Conservation (phyloP, 495 filamentous ascomycete species). For the Penicillium mononematosum region DNA sequence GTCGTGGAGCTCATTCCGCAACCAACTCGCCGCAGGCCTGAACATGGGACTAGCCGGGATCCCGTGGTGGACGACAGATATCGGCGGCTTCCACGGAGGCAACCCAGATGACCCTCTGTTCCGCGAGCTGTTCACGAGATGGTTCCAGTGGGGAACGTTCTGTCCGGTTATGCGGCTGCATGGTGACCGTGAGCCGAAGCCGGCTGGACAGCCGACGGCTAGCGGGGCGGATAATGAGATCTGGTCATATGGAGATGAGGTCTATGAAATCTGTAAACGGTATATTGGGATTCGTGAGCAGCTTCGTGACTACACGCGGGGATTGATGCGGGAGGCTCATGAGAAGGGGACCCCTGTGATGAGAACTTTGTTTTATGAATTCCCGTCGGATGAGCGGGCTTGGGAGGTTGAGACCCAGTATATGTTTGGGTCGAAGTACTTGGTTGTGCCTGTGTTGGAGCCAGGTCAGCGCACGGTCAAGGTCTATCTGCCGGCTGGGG, state of each 20-base stretch:
- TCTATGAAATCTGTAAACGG: conserved; percentile 55
- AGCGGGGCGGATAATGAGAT: conserved; percentile 55
- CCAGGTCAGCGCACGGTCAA: conserved; percentile 39
- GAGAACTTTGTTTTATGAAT: conserved; percentile 56
- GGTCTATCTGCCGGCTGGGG: conserved; percentile 49
- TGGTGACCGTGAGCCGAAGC: conserved; percentile 56
- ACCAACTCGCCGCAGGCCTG: conserved; percentile 56
- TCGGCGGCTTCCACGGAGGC: conserved; percentile 60
- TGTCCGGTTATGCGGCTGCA: conserved; percentile 61
- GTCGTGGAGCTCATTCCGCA: conserved; percentile 53
- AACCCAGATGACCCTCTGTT: conserved; percentile 52
- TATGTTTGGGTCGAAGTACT: conserved; percentile 54
- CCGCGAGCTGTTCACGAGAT: conserved; percentile 56
- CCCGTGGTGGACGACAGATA: conserved; percentile 61
- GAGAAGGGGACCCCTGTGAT: conserved; percentile 56
- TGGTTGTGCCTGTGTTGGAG: conserved; percentile 50
- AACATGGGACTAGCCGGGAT: conserved; percentile 59
- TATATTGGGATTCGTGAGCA: conserved; percentile 54
- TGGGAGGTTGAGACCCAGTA: conserved; percentile 56
- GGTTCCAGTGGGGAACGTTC: conserved; percentile 63
- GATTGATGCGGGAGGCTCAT: conserved; percentile 54
- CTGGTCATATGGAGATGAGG: conserved; percentile 56
- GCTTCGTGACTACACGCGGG: conserved; percentile 50
- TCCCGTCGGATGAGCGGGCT: conserved; percentile 45
- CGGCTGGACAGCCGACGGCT: conserved; percentile 36